Evolutionary conservation across 495 filamentous ascomycete genomes (phyloP).

Genomic region (Xylona heveae): DNA sequence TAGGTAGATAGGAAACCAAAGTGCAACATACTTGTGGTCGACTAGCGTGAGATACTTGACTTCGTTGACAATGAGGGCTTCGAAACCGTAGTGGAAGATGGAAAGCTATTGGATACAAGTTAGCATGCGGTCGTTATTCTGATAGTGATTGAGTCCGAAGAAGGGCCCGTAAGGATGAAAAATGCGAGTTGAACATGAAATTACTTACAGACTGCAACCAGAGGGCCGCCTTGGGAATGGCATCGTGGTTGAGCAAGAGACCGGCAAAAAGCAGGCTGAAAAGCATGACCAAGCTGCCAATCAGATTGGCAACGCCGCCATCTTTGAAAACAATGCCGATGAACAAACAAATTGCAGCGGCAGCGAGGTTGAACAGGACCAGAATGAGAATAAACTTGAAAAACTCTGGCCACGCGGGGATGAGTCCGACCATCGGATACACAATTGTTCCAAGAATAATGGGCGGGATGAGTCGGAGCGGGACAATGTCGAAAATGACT

Average conservation of each 20-base stretch:
- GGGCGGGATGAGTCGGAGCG: slow-evolving; percentile 79
- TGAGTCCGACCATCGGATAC: slow-evolving; percentile 95
- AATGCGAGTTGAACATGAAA: neutral
- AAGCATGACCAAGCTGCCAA: slow-evolving; percentile 91
- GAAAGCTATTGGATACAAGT: slow-evolving; percentile 39
- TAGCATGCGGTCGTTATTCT: slow-evolving; percentile 6
- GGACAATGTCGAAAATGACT: slow-evolving; percentile 87
- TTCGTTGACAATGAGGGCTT: slow-evolving; percentile 93
- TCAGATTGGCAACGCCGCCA: slow-evolving; percentile 77
- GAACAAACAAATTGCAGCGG: slow-evolving; percentile 81
- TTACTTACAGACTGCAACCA: slow-evolving; percentile 72
- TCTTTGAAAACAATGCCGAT: slow-evolving; percentile 92
- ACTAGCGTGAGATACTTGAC: slow-evolving; percentile 75
- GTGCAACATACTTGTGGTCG: slow-evolving; percentile 53
- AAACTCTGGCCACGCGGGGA: slow-evolving; percentile 65
- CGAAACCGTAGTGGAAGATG: slow-evolving; percentile 98
- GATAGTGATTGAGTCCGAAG: neutral
- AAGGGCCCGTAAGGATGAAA: neutral
- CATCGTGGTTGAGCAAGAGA: slow-evolving; percentile 76
- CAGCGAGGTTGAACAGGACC: slow-evolving; percentile 89
- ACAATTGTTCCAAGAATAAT: slow-evolving; percentile 94
- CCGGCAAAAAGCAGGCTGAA: slow-evolving; percentile 92
- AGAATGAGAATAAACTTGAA: slow-evolving; percentile 79
- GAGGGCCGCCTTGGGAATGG: slow-evolving; percentile 57
- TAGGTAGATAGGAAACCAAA: neutral